Evolutionary conservation across 306 rosid genomes (phyloP), one percentile per base, ranked within the genome.

Genomic region (Medicago lupulina): DNA sequence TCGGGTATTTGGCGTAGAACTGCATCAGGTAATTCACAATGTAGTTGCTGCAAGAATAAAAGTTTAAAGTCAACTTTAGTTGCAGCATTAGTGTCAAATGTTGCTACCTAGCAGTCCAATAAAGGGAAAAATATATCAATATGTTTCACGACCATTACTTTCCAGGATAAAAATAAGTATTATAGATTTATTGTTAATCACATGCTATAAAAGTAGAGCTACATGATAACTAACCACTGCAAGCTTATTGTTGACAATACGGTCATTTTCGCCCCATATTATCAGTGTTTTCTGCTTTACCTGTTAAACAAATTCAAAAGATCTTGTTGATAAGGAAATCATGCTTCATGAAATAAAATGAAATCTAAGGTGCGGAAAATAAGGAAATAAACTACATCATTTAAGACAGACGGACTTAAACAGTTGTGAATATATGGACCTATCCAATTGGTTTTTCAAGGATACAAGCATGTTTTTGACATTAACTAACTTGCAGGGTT

Each of bases 191-290:
- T 43, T 34, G 71, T 12, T 67, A 38, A 50, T 72, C 73, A 66
- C 69, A 51, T 47, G 65, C 6, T 67, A 59, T 2, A 79, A 72
- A 80, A 77, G 40, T 61, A 63, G 71, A 15, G 53, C 21, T 18
- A 68, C 17, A 65, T 43, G 71, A 71, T 31, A 44, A 83, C 84
- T 92, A 77, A 95, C 97, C 97, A 89, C 92, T 70, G 86, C 98
- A 85, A 95, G 86, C 86, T 88, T 90, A 83, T 82, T 86, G 88
- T 83, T 87, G 85, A 95, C 80, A 66, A 92, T 87, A 77, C 80
- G 87, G 81, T 95, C 97, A 41, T 92, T 87, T 91, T 90, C 98
- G 7, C 98, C 98, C 97, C 97, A 95, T 71, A 95, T 87, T 85
- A 95, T 86, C 19, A 92, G 91, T 23, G 97, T 85, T 84, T 86